Evolutionary conservation across 108 stramenopile species (phyloP), one percentile per base, ranked within the genome.

Genomic region (Fragilariopsis cylindrus): DNA sequence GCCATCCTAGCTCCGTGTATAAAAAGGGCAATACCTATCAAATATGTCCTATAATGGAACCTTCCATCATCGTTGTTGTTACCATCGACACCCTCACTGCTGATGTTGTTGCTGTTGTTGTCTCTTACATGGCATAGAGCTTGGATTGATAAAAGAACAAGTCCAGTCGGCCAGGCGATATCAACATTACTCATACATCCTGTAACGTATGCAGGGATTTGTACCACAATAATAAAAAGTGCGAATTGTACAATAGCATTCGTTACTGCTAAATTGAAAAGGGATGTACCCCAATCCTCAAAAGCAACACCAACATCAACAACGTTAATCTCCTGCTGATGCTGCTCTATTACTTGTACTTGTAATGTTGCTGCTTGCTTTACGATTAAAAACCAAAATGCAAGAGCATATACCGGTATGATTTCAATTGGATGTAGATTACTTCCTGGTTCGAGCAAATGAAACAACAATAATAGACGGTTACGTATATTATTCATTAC

Each of bases 111-210:
- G n/a, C 8, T 40, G 21, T 60, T 30, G 5, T 30, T 21, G 21
- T 5, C 19, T 9, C 5, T 16, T 13, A 8, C 60, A 73, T 65
- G 3, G 62, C 43, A 40, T 8, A 65, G 3, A 2, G 48, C 62
- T 48, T 67, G 47, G 4, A 46, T 5, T 40, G 63, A 43, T 40
- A 71, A 42, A 16, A 55, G 16, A 4, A 67, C 62, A 9, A 73
- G 40, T 13, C 73, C 73, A 5, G 55, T 15, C 30, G 73, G 73
- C 73, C 73, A 73, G 47, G 11, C 73, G 8, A 73, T 21, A 67
- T 73, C 73, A 3, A 73, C 73, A 40, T 65, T 63, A 15, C 48
- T 56, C 73, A 73, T 73, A 4, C 48, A 13, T 9, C 62, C 62
- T 4, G 73, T 73, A 11, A 67, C 12, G 18, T 44, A 55, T 21